A percentile compares a stretch with the other conserved stretches of the same genome.
Conservation (phyloP, 2,329 filamentous ascomycete genomes). For the Ophiostoma fasciatum region DNA sequence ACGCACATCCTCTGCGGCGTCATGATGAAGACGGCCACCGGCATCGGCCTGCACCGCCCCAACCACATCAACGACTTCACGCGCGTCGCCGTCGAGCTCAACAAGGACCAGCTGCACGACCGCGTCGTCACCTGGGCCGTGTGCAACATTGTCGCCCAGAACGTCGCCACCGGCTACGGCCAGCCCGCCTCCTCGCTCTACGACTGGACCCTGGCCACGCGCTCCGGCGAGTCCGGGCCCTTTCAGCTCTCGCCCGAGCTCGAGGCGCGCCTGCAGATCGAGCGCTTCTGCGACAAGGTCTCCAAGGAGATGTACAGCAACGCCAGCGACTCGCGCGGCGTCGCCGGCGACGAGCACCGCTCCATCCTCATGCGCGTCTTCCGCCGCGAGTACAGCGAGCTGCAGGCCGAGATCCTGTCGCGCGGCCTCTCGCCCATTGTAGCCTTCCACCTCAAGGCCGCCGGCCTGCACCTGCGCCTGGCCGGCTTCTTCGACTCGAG, state of each 20-base stretch:
- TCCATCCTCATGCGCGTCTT: constrained; percentile 53
- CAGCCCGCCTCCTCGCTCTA: constrained; percentile 67
- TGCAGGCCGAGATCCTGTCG: constrained; percentile 45
- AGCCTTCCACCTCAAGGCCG: constrained; percentile 55
- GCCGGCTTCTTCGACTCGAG: constrained; percentile 73
- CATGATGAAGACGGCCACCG: constrained; percentile 78
- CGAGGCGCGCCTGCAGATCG: constrained; percentile 53
- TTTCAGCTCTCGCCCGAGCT: constrained; percentile 47
- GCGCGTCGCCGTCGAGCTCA: constrained; percentile 56
- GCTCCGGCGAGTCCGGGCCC: constrained; percentile 43
- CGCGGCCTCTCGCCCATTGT: constrained; percentile 42
- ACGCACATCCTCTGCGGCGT: constrained; percentile 70
- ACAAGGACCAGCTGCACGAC: constrained; percentile 66
- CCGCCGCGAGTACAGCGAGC: constrained; percentile 47
- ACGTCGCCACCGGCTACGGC: constrained; percentile 69
- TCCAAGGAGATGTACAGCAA: constrained; percentile 71
- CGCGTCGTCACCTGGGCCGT: constrained; percentile 71
- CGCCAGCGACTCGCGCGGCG: constrained; percentile 54
- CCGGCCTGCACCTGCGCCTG: constrained; percentile 59
- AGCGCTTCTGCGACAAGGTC: constrained; percentile 62
- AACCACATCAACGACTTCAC: constrained; percentile 77
- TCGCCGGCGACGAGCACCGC: constrained; percentile 51
- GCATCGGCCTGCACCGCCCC: constrained; percentile 67
- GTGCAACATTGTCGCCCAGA: constrained; percentile 72
- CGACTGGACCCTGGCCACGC: constrained; percentile 55